phyloP scores from a whole-genome alignment of 805 yeast species.

The Clavispora carvajalis region DNA sequence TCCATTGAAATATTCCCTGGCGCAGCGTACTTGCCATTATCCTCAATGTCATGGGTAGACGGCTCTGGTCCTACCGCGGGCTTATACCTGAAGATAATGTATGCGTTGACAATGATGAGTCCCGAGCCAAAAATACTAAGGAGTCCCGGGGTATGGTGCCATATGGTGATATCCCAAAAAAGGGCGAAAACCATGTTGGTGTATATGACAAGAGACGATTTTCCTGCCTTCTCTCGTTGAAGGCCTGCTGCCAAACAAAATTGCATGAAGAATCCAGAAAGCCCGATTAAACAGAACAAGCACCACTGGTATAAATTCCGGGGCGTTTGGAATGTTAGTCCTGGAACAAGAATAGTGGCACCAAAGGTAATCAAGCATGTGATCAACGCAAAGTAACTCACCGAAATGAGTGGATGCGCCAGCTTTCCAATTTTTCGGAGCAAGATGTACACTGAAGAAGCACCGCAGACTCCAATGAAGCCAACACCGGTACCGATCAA shows the following conservation, averaged over 20 bases:
- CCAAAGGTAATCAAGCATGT: slow-evolving; percentile 51
- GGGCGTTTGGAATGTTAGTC: slow-evolving; percentile 57
- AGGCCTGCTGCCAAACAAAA: slow-evolving; percentile 74
- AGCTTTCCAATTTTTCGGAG: slow-evolving; percentile 70
- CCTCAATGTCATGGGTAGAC: slow-evolving; percentile 4
- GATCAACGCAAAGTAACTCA: slow-evolving; percentile 65
- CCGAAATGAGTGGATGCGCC: slow-evolving; percentile 78
- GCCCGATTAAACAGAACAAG: slow-evolving; percentile 55
- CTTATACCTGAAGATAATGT: slow-evolving; percentile 51
- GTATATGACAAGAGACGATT: slow-evolving; percentile 71
- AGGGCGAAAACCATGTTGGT: slow-evolving; percentile 75
- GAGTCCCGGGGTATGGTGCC: slow-evolving; percentile 67
- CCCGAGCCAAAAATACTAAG: slow-evolving; percentile 66
- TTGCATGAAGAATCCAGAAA: slow-evolving; percentile 81
- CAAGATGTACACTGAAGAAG: slow-evolving; percentile 62
- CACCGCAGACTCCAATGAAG: slow-evolving; percentile 63
- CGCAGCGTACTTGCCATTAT: slow-evolving; percentile 11
- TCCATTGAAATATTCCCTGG: slow-evolving; percentile 14
- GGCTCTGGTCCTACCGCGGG: slow-evolving; percentile 17
- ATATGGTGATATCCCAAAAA: slow-evolving; percentile 65
- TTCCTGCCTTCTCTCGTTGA: slow-evolving; percentile 72
- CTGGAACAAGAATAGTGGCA: slow-evolving; percentile 53
- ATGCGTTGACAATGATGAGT: slow-evolving; percentile 63
- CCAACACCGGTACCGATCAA: slow-evolving; percentile 61
- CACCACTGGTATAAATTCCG: slow-evolving; percentile 61